Evolutionary conservation across 139 green algal species (phyloP), one percentile per base, ranked within the genome.

Genomic region (Volvox africanus): DNA sequence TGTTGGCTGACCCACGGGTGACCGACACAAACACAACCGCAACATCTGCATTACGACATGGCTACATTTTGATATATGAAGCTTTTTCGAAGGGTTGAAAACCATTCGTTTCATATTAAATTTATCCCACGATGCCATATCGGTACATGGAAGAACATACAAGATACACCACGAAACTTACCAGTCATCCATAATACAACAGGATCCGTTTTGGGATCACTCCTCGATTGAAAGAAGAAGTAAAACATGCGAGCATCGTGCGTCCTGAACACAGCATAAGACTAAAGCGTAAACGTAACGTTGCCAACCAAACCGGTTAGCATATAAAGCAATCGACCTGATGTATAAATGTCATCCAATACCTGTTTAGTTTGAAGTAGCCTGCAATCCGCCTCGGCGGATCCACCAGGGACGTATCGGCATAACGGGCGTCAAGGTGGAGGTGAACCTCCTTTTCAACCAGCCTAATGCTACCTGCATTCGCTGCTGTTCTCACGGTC

Each of bases 191-290:
- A 98, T 0, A 98, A 82, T 50, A 98, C 93, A 1, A 98, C 62
- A 0, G 89, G 89, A 85, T 96, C 94, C 19, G 77, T 90, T 21
- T 80, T 30, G 11, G 81, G 36, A 28, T 88, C 61, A 82, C 80
- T 80, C 20, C 96, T 85, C 26, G 93, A 93, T 76, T 97, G 89
- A 86, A 99, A 99, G 86, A 93, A 98, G 61, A 98, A 97, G 92
- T 98, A 99, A 83, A 99, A 99, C 96, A 99, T 97, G 50, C 97
- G 89, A 9, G 95, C 96, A 32, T 96, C 93, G 68, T 86, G 85
- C 0, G 62, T 91, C 67, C 37, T 67, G 82, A 19, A 24, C 44
- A 71, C 28, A 32, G 0, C 22, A 2, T 61, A 33, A 30, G 19
- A 30, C 61, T 1, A 77, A 77, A 17, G 68, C 3, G 14, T 61